phyloP scores from a whole-genome alignment of 2,329 filamentous ascomycete species.

The Colletotrichum somersetense region DNA sequence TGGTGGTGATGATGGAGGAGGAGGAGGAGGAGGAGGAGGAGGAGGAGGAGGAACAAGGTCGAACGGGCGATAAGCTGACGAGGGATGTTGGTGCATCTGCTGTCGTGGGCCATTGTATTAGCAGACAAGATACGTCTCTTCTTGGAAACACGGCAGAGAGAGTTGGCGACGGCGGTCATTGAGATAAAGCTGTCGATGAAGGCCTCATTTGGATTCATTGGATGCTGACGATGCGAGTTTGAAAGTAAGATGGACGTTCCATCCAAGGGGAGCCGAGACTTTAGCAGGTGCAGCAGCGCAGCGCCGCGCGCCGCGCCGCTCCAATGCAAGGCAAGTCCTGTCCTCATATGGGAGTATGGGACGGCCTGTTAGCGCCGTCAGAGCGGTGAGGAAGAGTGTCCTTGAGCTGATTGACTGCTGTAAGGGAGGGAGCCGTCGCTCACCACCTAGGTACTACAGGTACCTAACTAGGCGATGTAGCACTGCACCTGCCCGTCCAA shows the following conservation, averaged over 20 bases:
- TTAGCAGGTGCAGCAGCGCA: slow-evolving; percentile 4
- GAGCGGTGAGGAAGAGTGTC: background rate
- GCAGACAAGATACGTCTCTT: slow-evolving; percentile 22
- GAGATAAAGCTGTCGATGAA: background rate
- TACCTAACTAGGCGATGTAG: background rate
- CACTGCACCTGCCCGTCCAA: no score
- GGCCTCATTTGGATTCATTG: background rate
- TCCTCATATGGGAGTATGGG: background rate
- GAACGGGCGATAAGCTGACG: background rate
- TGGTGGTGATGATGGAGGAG: no score
- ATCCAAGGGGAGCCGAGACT: slow-evolving; percentile 9
- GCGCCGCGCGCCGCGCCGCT: background rate
- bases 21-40: no score
- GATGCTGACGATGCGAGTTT: slow-evolving; percentile 13
- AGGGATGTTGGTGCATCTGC: slow-evolving; percentile 6
- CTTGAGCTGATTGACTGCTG: slow-evolving; percentile 1
- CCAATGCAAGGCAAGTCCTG: background rate
- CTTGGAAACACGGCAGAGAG: slow-evolving; percentile 3
- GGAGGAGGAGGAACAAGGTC: background rate
- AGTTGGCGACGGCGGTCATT: background rate
- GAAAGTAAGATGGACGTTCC: background rate
- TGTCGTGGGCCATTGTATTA: slow-evolving; percentile 11
- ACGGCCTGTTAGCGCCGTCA: slow-evolving; percentile 19
- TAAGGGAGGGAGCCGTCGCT: slow-evolving; percentile 8
- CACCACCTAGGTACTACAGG: no score